Base-by-base conservation (phyloP, 495 filamentous ascomycete species). In the Letharia lupina region DNA sequence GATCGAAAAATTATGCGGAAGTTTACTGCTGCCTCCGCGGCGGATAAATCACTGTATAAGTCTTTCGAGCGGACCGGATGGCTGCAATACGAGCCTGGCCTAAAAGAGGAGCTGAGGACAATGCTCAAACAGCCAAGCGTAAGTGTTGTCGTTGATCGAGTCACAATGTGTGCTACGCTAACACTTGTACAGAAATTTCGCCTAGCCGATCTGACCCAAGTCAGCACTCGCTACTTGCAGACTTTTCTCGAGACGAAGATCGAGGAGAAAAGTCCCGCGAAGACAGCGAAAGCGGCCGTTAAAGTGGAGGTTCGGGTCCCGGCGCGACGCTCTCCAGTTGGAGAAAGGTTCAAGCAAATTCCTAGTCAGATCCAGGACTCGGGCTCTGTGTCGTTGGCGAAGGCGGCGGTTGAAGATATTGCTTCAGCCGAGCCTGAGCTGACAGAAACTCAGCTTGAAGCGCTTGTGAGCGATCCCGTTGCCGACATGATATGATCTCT, bases 191-290 rank as follows among this genome's bases (percentile, higher is more conserved):
- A 44, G 42, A 67, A 67, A 41, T 67, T 67, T 41, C 41, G 65
- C 13, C 12, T 67, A 12, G 59, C 65, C 37, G 65, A 67, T 28
- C 18, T 67, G 33, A 16, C 60, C 5, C 40, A 62, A 35, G 47
- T 67, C n/a, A 42, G 57, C 42, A 13, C 37, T 16, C 23, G 33
- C 15, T 67, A 63, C 39, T 18, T 63, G 18, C 45, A 44, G 11
- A 45, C 63, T 9, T 67, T 56, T 31, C 18, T 67, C 11, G 20
- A 56, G 8, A 23, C 18, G 16, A 67, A 63, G 50, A 47, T 67
- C 20, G 33, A 62, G 28, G 41, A 41, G 15, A 33, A 40, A 20
- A 47, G 8, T 11, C 40, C 60, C 3, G 60, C 28, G 16, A n/a
- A 62, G 60, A 35, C 20, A 6, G 28, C n/a, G 18, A 44, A 6